Conservation (phyloP, 192 early-diverging fungal species). For the Gryganskiella cystojenkinii region DNA sequence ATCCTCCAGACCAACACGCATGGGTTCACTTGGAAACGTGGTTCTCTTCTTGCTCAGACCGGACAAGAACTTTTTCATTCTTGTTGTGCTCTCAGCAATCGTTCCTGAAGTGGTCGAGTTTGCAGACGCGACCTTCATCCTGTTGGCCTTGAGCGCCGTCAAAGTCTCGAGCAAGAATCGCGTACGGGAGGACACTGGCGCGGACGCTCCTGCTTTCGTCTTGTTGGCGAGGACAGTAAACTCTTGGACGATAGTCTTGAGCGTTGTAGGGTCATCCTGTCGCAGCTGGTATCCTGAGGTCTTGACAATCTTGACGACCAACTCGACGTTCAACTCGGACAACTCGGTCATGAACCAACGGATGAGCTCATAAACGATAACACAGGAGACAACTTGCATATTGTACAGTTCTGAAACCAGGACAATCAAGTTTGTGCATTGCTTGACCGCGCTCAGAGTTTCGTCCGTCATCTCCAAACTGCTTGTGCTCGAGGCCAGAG, state of each 20-base stretch:
- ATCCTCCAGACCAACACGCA: constrained; percentile 87
- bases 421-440: constrained; percentile 83
- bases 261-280: constrained; percentile 88
- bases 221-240: constrained; percentile 57
- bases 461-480: constrained; percentile 55
- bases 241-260: constrained; percentile 90
- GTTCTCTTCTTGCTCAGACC: constrained; percentile 70
- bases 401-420: constrained; percentile 90
- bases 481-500: constrained; percentile 53
- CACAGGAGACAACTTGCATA: constrained; percentile 86
- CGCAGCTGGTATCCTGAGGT: constrained; percentile 87
- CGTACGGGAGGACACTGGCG: constrained; percentile 66
- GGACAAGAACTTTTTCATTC: constrained; percentile 83
- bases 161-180: constrained; percentile 98
- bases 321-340: constrained; percentile 87
- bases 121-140: constrained; percentile 68
- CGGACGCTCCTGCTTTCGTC: constrained; percentile 44
- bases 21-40: constrained; percentile 72
- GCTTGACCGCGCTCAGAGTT: constrained; percentile 65
- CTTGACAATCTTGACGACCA: constrained; percentile 84
- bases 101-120: constrained; percentile 56
- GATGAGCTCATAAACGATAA: constrained; percentile 91
- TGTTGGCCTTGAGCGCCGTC: constrained; percentile 93
- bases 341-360: constrained; percentile 74
- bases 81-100: constrained; percentile 71